These are phyloP conservation scores for Diaporthe sp. DNA, from an alignment of 2,329 filamentous ascomycete genomes.

Conservation along the genomic window DNA sequence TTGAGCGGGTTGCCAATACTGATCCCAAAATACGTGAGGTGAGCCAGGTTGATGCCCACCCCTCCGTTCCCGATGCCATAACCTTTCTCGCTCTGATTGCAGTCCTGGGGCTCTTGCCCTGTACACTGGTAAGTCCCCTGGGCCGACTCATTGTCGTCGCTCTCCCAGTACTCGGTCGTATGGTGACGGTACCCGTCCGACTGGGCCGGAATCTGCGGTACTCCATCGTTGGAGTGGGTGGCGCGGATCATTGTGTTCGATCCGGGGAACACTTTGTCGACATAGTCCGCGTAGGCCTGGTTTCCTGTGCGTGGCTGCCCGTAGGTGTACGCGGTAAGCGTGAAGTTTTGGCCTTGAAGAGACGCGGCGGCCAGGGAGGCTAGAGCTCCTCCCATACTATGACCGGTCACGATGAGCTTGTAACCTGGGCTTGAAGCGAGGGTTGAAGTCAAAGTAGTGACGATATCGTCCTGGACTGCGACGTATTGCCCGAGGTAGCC, in stretches of 20 bases:
- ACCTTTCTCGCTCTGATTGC: slow-evolving; percentile 7
- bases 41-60: slow-evolving; percentile 21
- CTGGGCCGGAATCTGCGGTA: slow-evolving; percentile 58
- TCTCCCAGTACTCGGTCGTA: slow-evolving; percentile 58
- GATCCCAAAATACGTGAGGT: slow-evolving; percentile 26
- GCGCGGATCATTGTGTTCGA: slow-evolving; percentile 50
- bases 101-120: slow-evolving; percentile 23
- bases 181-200: slow-evolving; percentile 58
- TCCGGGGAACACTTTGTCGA: slow-evolving; percentile 40
- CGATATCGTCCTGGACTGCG: slow-evolving; percentile 9
- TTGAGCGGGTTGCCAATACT: slow-evolving; percentile 20
- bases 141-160: not conserved
- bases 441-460: not conserved
- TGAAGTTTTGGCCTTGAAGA: slow-evolving; percentile 43
- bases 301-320: slow-evolving; percentile 59
- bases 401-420: slow-evolving; percentile 53
- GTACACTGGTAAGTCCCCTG: slow-evolving; percentile 1
- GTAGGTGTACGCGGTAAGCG: slow-evolving; percentile 56
- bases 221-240: slow-evolving; percentile 60
- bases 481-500: slow-evolving; percentile 20
- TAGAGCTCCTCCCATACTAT: slow-evolving; percentile 59
- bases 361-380: slow-evolving; percentile 55
- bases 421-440: slow-evolving; percentile 41
- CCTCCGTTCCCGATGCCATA: slow-evolving; percentile 12
- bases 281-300: slow-evolving; percentile 47